Conservation (phyloP, 768 basidiomycete species). For the Rhodotorula babjevae region DNA sequence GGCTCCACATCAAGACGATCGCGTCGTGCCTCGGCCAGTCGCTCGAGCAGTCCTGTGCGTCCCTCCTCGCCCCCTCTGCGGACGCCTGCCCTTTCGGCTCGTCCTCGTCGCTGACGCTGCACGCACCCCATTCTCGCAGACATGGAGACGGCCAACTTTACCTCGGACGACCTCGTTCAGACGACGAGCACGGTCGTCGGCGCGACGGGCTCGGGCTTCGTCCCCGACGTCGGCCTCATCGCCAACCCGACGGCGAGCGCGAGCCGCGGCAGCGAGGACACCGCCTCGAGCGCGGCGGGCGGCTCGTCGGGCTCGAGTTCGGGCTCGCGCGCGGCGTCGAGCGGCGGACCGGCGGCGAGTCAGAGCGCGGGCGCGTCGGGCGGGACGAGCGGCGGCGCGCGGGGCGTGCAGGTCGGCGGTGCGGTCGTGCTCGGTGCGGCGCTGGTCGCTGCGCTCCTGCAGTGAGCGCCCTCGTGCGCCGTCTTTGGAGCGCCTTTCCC, state of each 20-base stretch:
- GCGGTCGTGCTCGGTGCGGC: too few species aligned
- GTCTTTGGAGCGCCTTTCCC: too few species aligned
- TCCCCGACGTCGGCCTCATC: conserved; percentile 1
- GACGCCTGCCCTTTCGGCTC: too few species aligned
- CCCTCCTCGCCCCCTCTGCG: not conserved
- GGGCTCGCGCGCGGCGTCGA: too few species aligned
- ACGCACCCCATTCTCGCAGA: conserved; percentile 2
- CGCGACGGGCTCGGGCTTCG: conserved; percentile 30
- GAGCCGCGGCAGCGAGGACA: too few species aligned
- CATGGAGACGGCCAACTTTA: conserved; percentile 27
- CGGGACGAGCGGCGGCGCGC: too few species aligned
- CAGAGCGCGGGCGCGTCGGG: too few species aligned
- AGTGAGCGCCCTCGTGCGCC: too few species aligned
- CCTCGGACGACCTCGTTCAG: not conserved
- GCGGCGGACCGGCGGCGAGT: too few species aligned
- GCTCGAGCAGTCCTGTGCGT: conserved; percentile 57
- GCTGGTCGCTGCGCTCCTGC: too few species aligned
- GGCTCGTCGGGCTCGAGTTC: not conserved
- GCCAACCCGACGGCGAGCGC: not conserved
- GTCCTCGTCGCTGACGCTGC: not conserved
- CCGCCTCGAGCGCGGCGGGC: not conserved
- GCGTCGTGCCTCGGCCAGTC: conserved; percentile 61
- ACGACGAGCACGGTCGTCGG: conserved; percentile 23
- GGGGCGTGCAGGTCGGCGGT: too few species aligned
- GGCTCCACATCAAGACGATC: conserved; percentile 69